These are phyloP conservation scores for Kwoniella newhampshirensis DNA, from an alignment of 768 basidiomycete species.

Conservation along the genomic window DNA sequence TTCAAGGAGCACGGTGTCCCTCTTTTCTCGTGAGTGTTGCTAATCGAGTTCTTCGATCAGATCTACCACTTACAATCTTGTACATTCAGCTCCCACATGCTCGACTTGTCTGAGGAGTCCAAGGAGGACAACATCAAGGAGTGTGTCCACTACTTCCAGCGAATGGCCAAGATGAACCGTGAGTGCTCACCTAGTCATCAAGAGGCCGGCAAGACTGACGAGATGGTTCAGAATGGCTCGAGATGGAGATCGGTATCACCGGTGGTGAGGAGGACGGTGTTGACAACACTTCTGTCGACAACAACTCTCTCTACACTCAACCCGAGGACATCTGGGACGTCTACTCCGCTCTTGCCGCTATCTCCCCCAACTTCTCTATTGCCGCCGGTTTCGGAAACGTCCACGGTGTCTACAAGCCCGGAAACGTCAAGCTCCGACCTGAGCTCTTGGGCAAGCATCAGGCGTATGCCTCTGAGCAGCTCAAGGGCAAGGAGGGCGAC, in stretches of 20 bases:
- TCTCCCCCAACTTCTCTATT: constrained; percentile 92
- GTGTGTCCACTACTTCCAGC: constrained; percentile 91
- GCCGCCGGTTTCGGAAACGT: constrained; percentile 99
- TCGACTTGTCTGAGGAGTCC: constrained; percentile 84
- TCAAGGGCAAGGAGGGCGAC: constrained; percentile 59
- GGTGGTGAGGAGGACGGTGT: constrained; percentile 99
- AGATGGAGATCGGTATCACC: constrained; percentile 99
- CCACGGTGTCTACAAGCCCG: constrained; percentile 98
- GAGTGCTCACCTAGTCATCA: constrained; percentile 12
- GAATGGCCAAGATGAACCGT: constrained; percentile 80
- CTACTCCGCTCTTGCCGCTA: constrained; percentile 73
- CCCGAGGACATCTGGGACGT: constrained; percentile 94
- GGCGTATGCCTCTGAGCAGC: constrained; percentile 66
- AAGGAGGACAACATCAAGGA: constrained; percentile 87
- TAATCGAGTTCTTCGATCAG: not conserved
- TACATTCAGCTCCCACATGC: constrained; percentile 76
- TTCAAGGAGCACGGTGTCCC: constrained; percentile 79
- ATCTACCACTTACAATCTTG: constrained; percentile 5
- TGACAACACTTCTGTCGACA: constrained; percentile 95
- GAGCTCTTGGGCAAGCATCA: constrained; percentile 92
- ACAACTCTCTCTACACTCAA: constrained; percentile 91
- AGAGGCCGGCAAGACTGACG: not conserved
- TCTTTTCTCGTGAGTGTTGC: constrained; percentile 51
- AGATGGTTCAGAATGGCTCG: constrained; percentile 68
- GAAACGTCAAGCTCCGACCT: constrained; percentile 91